A percentile compares a stretch with the other conserved stretches of the same genome.
phyloP scores from a whole-genome alignment of 441 rosid species.

The Gossypium trilobum region DNA sequence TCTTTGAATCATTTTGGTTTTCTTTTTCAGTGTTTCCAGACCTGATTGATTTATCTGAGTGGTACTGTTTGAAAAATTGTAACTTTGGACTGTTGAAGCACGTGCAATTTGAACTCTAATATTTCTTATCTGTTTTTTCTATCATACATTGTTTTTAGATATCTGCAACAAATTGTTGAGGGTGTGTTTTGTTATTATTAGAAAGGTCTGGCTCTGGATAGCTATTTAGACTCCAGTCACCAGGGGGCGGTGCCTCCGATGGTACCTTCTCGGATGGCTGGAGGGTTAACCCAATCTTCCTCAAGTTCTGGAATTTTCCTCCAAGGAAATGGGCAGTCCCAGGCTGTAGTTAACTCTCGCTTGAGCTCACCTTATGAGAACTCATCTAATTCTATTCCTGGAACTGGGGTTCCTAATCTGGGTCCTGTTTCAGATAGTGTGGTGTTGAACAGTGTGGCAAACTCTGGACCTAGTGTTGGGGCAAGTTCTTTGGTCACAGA shows the following conservation, averaged over 20 bases:
- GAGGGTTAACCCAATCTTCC: slow-evolving; percentile 81
- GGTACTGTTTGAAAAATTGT: neutral
- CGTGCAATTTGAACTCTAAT: neutral
- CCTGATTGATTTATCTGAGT: neutral
- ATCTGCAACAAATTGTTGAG: slow-evolving; percentile 29
- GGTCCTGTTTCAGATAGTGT: slow-evolving; percentile 70
- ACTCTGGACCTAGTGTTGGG: slow-evolving; percentile 87
- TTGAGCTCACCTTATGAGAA: slow-evolving; percentile 74
- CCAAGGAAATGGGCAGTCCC: slow-evolving; percentile 94
- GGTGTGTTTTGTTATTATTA: slow-evolving; percentile 21
- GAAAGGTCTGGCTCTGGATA: slow-evolving; percentile 61
- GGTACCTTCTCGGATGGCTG: slow-evolving; percentile 77
- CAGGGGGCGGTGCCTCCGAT: slow-evolving; percentile 50
- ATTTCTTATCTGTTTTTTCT: slow-evolving; percentile 19
- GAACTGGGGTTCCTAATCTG: slow-evolving; percentile 59
- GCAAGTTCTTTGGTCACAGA: slow-evolving; percentile 95
- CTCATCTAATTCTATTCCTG: slow-evolving; percentile 64
- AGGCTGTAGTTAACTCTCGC: slow-evolving; percentile 70
- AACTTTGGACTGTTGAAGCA: slow-evolving; percentile 12
- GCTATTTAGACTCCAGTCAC: slow-evolving; percentile 57
- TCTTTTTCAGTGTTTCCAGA: neutral
- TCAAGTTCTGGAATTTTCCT: slow-evolving; percentile 88
- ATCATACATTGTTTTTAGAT: slow-evolving; percentile 29
- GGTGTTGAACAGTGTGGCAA: slow-evolving; percentile 72
- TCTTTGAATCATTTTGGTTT: neutral